A percentile compares a stretch with the other conserved stretches of the same genome.
phyloP scores from a whole-genome alignment of 108 stramenopile species.

The Nitzschia putrida region DNA sequence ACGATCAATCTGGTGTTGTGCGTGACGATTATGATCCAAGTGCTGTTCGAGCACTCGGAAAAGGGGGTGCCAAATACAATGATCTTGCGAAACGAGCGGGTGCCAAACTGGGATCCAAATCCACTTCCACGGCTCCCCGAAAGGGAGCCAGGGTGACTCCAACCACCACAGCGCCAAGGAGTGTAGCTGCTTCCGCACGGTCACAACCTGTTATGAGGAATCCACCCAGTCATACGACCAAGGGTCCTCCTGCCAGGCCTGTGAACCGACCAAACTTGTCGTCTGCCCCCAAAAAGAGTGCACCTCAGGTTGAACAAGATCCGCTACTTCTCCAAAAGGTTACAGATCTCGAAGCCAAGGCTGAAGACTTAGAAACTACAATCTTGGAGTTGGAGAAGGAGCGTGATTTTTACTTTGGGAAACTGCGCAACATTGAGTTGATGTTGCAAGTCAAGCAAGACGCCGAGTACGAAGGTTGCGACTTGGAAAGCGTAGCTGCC shows the following conservation, averaged over 20 bases:
- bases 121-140: background rate
- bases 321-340: constrained; percentile 50
- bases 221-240: background rate
- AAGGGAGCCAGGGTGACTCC: constrained; percentile 6
- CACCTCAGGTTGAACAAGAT: constrained; percentile 10
- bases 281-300: constrained; percentile 3
- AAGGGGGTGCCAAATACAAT: constrained; percentile 76
- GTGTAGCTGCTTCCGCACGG: constrained; percentile 11
- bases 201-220: background rate
- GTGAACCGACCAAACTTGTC: constrained; percentile 10
- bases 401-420: constrained; percentile 97
- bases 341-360: constrained; percentile 45
- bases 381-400: constrained; percentile 77
- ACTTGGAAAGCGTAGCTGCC: constrained; percentile 52
- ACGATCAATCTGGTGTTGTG: constrained; percentile 70
- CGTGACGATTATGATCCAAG: constrained; percentile 89
- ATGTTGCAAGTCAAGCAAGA: constrained; percentile 89
- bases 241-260: background rate
- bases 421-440: constrained; percentile 91
- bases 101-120: constrained; percentile 8
- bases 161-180: constrained; percentile 2
- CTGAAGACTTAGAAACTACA: constrained; percentile 57
- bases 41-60: constrained; percentile 82
- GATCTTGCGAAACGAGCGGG: constrained; percentile 16
- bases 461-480: constrained; percentile 48